phyloP scores from a whole-genome alignment of 2,329 filamentous ascomycete species.

The Trichothecium sympodiale region DNA sequence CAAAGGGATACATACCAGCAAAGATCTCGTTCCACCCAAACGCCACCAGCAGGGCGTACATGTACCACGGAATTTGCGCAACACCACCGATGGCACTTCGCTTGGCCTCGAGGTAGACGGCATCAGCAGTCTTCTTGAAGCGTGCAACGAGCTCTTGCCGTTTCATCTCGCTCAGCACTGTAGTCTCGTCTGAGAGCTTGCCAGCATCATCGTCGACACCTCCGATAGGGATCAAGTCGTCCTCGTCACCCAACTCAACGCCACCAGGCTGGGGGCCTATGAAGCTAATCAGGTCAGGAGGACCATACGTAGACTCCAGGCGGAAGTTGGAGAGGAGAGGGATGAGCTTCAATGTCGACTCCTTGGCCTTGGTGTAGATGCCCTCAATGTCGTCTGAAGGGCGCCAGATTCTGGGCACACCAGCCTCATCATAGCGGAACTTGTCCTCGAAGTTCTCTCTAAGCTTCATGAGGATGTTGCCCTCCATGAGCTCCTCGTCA shows the following conservation, averaged over 20 bases:
- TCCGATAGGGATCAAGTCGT: conserved; percentile 79
- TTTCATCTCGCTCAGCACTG: conserved; percentile 81
- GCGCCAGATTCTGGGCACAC: conserved; percentile 92
- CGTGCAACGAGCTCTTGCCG: conserved; percentile 82
- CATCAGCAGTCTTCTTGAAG: conserved; percentile 98
- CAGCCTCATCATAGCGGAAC: conserved; percentile 92
- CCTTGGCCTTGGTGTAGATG: conserved; percentile 80
- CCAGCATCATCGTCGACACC: conserved; percentile 91
- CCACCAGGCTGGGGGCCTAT: conserved; percentile 68
- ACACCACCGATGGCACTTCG: conserved; percentile 91
- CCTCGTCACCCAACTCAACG: conserved; percentile 73
- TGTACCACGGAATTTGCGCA: conserved; percentile 87
- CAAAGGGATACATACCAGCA: conserved; percentile 53
- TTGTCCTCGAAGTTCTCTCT: conserved; percentile 99
- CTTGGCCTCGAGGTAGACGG: conserved; percentile 96
- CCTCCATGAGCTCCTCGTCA: conserved; percentile 96
- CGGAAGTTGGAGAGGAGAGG: conserved; percentile 80
- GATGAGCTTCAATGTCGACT: conserved; percentile 84
- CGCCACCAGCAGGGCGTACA: conserved; percentile 79
- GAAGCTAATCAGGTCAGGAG: conserved; percentile 76
- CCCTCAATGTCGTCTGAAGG: conserved; percentile 96
- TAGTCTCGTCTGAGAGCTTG: conserved; percentile 94
- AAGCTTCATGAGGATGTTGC: conserved; percentile 88
- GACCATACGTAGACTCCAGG: conserved; percentile 59
- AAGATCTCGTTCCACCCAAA: conserved; percentile 99